phyloP scores from a whole-genome alignment of 129 eudicot genomes.

The Centaurea solstitialis region DNA sequence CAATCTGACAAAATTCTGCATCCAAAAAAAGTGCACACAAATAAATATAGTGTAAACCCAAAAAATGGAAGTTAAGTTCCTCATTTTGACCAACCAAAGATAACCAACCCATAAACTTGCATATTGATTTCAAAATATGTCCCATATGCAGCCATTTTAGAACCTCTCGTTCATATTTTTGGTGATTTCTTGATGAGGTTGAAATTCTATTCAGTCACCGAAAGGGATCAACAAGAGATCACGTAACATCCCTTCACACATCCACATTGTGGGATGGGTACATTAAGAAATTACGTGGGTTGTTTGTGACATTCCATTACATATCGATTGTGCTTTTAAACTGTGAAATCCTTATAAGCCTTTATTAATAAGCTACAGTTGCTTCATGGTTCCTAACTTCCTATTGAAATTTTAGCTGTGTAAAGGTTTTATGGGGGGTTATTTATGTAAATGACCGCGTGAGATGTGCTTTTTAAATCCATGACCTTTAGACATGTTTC shows the following conservation, averaged over 20 bases:
- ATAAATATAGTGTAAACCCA: neutral
- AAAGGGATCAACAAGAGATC: neutral
- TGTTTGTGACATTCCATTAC: neutral
- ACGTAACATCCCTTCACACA: neutral
- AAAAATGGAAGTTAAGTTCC: neutral
- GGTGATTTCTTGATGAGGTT: constrained; percentile 15
- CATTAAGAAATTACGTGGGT: neutral
- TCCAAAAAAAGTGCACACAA: neutral
- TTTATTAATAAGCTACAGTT: neutral
- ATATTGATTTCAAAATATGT: constrained; percentile 3
- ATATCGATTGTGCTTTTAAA: neutral
- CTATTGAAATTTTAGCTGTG: neutral
- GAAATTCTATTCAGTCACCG: neutral
- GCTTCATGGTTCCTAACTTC: neutral
- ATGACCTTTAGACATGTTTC: neutral
- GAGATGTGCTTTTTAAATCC: neutral
- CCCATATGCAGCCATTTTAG: neutral
- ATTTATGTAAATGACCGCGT: neutral
- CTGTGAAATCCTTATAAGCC: neutral
- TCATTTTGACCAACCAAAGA: constrained; percentile 7
- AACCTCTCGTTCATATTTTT: constrained; percentile 12
- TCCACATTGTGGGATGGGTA: neutral
- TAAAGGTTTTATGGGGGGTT: neutral
- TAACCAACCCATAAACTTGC: neutral
- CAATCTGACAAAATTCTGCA: constrained; percentile 95